Conservation (phyloP, 192 early-diverging fungal genomes). For the Coemansia reversa region DNA sequence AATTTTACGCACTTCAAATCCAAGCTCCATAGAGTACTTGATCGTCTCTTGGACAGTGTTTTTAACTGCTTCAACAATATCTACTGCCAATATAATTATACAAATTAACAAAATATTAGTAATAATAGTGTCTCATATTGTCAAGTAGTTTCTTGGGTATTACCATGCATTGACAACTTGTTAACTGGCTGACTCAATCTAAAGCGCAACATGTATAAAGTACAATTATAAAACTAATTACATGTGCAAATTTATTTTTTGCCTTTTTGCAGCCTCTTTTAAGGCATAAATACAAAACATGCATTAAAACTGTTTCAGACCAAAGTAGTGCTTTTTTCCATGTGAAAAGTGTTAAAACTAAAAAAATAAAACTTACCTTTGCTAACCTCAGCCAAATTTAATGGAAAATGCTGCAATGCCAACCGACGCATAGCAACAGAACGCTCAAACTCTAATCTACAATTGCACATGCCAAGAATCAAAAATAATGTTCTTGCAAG, state of each 20-base stretch:
- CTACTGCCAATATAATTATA: constrained; percentile 13
- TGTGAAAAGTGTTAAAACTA: background rate
- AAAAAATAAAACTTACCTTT: constrained; percentile 27
- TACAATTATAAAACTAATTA: too few relatives aligned
- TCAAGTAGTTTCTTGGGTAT: background rate
- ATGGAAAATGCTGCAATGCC: constrained; percentile 39
- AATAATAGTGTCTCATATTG: constrained; percentile 14
- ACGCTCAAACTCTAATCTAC: constrained; percentile 48
- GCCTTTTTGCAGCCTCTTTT: background rate
- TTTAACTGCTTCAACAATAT: constrained; percentile 31
- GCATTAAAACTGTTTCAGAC: background rate
- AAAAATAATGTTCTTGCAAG: background rate
- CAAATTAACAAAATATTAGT: background rate
- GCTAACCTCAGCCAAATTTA: constrained; percentile 25
- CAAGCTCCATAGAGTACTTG: constrained; percentile 35
- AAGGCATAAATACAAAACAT: background rate
- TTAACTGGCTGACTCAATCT: background rate
- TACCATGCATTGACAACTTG: background rate
- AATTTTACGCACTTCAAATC: constrained; percentile 31
- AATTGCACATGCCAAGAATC: background rate
- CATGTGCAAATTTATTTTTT: background rate
- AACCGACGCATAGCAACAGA: constrained; percentile 47
- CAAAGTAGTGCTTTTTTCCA: background rate
- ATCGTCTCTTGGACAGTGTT: constrained; percentile 23
- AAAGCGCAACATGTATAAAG: too few relatives aligned